These are phyloP conservation scores for Leccinum disarticulatum DNA, from an alignment of 768 basidiomycete genomes.

Conservation along the genomic window DNA sequence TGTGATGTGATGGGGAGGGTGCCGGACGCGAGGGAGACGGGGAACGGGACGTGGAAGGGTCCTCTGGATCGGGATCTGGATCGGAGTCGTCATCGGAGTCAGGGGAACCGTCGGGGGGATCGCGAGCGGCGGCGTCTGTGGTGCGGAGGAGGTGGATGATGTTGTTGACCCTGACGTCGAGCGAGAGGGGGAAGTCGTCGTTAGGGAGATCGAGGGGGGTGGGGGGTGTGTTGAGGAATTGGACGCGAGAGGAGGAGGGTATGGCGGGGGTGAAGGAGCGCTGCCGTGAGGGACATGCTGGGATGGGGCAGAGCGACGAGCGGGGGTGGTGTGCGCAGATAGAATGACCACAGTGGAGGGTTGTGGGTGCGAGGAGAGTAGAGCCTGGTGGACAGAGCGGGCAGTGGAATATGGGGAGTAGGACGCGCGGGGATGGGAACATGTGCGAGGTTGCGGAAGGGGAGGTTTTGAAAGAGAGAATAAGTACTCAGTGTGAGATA, in stretches of 20 bases:
- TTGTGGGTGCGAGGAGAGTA: constrained; percentile 46
- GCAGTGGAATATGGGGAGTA: constrained; percentile 49
- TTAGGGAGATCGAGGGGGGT: background rate
- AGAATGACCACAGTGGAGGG: constrained; percentile 82
- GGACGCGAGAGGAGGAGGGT: constrained; percentile 39
- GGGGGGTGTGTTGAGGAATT: constrained; percentile 38
- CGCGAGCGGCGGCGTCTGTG: constrained; percentile 11
- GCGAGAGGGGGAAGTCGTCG: background rate
- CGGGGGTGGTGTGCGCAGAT: constrained; percentile 62
- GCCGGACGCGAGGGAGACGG: constrained; percentile 3
- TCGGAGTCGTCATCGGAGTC: constrained; percentile 32
- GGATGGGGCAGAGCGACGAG: constrained; percentile 34
- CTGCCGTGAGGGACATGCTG: constrained; percentile 32
- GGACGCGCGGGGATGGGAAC: constrained; percentile 24
- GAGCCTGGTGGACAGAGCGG: constrained; percentile 45
- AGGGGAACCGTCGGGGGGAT: constrained; percentile 12
- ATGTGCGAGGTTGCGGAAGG: constrained; percentile 6
- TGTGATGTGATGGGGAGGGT: constrained; percentile 24
- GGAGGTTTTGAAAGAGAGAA: background rate
- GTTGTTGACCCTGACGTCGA: constrained; percentile 62
- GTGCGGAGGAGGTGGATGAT: constrained; percentile 45
- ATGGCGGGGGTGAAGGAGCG: constrained; percentile 34
- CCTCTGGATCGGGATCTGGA: constrained; percentile 28
- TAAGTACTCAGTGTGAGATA: constrained; percentile 5
- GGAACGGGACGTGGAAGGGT: constrained; percentile 18